Evolutionary conservation across 225 moss, liverwort and hornwort genomes (phyloP), one percentile per base, ranked within the genome.

Genomic region (Pleurozium schreberi): DNA sequence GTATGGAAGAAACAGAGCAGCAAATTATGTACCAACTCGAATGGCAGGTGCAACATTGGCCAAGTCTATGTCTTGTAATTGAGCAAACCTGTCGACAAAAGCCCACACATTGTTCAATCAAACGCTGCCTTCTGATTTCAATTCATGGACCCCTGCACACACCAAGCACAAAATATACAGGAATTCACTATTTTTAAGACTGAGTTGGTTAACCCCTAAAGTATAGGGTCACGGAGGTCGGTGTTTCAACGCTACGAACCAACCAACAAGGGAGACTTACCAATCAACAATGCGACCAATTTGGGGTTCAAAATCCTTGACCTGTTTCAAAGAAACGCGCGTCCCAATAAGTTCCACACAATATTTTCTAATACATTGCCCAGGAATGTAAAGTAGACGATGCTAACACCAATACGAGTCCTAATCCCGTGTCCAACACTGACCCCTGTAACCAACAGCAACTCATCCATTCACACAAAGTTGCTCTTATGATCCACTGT

Each of bases 231-330:
- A 74, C 8, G 50, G 11, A 71, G 20, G 53, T 69, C 76, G 36
- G 50, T 61, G 22, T 66, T 81, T 36, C 49, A 38, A n/a, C 19
- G 42, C n/a, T 49, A 52, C 30, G 40, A 86, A 62, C 36, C 25
- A 52, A 53, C 52, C 67, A 59, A 81, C 52, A 67, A 82, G 36
- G 47, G 64, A 73, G 13, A 62, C 93, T 91, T 91, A 96, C 99
- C 99, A 99, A 81, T 96, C 95, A 65, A 99, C 96, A 83, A 99
- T 96, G 87, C 95, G 96, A 60, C 93, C 96, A 88, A 97, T 96
- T 93, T 95, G 96, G 11, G 96, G 99, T 53, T 93, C 93, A 90
- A 96, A 97, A 90, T 97, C 96, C 80, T 94, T 94, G 33, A 96
- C 93, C 98, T 99, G 89, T 42, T 87, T 84, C 70, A 93, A 61